Percentiles rank a stretch among this genome's conserved stretches.
Conservation (phyloP, 176 grass and related monocot species). For the bread wheat (Triticum aestivum) region DNA sequence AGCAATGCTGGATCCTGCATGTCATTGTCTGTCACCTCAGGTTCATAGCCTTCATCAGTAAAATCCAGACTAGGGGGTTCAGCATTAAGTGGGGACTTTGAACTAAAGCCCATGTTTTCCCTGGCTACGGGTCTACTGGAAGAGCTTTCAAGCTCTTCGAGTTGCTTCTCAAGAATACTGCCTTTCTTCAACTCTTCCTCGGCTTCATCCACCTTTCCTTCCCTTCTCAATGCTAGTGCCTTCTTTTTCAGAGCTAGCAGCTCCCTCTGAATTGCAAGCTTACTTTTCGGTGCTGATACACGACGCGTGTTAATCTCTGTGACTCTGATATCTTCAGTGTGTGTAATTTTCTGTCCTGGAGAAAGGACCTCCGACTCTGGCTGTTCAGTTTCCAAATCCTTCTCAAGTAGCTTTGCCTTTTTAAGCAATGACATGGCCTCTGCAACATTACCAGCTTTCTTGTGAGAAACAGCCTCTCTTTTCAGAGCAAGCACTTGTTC, state of each 20-base stretch:
- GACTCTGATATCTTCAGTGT: constrained; percentile 28
- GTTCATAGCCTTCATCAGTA: constrained; percentile 54
- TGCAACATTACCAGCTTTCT: constrained; percentile 61
- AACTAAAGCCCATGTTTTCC: constrained; percentile 33
- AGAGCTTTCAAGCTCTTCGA: constrained; percentile 80
- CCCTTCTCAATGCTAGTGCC: constrained; percentile 86
- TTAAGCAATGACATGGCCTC: constrained; percentile 88
- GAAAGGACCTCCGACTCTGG: constrained; percentile 31
- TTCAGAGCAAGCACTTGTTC: constrained; percentile 73
- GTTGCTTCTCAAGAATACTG: constrained; percentile 75
- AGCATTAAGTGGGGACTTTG: constrained; percentile 32
- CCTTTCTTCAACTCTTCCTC: constrained; percentile 86
- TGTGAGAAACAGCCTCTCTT: constrained; percentile 81
- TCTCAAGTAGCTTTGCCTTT: constrained; percentile 87
- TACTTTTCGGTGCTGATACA: constrained; percentile 60
- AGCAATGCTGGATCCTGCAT: constrained; percentile 76
- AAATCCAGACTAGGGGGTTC: constrained; percentile 52
- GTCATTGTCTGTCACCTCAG: constrained; percentile 80
- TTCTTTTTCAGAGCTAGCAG: constrained; percentile 90
- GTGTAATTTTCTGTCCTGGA: constrained; percentile 23
- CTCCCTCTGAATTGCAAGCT: constrained; percentile 82
- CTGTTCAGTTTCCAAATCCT: constrained; percentile 51
- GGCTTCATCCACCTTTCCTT: constrained; percentile 73
- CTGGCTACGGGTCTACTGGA: constrained; percentile 31
- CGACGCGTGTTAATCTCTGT: constrained; percentile 16